phyloP scores from a whole-genome alignment of 495 filamentous ascomycete genomes.

The Hyaloscypha bicolor region DNA sequence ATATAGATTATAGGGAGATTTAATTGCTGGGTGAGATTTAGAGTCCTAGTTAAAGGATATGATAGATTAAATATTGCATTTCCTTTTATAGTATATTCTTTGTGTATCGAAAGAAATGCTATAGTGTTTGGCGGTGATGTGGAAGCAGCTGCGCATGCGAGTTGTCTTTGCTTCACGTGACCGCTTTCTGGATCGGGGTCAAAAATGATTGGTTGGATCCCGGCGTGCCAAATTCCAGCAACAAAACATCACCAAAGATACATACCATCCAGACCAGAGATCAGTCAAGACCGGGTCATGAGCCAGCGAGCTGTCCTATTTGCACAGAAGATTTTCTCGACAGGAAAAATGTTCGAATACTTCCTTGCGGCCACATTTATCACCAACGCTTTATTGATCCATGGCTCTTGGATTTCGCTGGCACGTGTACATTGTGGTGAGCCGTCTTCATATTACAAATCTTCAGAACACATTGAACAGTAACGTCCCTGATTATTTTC shows the following conservation, averaged over 20 bases:
- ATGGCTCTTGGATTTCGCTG: slow-evolving; percentile 91
- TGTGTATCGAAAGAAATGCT: too few relatives aligned
- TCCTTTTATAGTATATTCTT: too few relatives aligned
- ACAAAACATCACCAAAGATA: not conserved
- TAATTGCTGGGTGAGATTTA: too few relatives aligned
- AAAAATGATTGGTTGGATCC: not conserved
- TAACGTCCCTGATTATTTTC: not conserved
- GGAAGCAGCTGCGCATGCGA: too few relatives aligned
- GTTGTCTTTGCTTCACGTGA: too few relatives aligned
- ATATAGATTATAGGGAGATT: too few relatives aligned
- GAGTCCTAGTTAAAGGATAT: too few relatives aligned
- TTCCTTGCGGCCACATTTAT: slow-evolving; percentile 92
- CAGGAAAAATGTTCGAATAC: slow-evolving; percentile 81
- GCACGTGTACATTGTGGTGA: slow-evolving; percentile 91
- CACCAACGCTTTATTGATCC: slow-evolving; percentile 93
- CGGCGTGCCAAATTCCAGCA: not conserved
- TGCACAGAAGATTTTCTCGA: slow-evolving; percentile 67
- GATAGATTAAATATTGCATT: too few relatives aligned
- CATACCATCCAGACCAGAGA: not conserved
- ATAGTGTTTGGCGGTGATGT: too few relatives aligned
- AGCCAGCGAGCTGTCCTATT: not conserved
- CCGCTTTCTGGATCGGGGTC: too few relatives aligned
- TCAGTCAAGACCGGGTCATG: not conserved
- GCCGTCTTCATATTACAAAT: slow-evolving; percentile 23
- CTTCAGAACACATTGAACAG: slow-evolving; percentile 3